Base-by-base conservation (phyloP, 2,329 filamentous ascomycete genomes). In the Beauveria australis region DNA sequence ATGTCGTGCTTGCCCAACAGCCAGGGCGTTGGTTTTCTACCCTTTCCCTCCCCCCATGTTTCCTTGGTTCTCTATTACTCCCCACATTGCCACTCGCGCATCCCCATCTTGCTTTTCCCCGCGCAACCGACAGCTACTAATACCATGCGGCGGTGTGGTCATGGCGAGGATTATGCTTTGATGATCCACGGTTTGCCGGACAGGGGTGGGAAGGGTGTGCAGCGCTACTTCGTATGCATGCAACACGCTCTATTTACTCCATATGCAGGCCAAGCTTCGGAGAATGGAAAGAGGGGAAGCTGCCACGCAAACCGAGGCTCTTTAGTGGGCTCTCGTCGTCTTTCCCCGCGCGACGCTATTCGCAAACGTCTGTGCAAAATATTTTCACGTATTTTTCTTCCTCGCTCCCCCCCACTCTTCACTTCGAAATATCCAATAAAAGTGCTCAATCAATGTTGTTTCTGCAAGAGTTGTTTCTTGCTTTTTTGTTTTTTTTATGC, bases 261-360 rank as follows among this genome's bases (percentile, higher is more conserved):
- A 22, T 22, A 37, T 37, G 33, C 33, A 22, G 9, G 19, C n/a
- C n/a, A 51, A 18, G 48, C 48, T 51, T 41, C 46, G 54, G 44
- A 44, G 37, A 26, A 18, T 22, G 16, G 47, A 59, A 59, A 53
- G 56, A 59, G 56, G 56, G 56, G 56, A 59, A 59, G 48, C 48
- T 46, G 14, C 30, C n/a, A 33, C 24, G 5, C n/a, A 59, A 26
- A 40, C 56, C 56, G 47, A 52, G 56, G 56, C 56, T 53, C 41
- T n/a, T 46, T 44, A 16, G 33, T 30, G 37, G n/a, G n/a, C 47
- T 19, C 7, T 46, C 19, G n/a, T 53, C 19, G 51, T 40, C 33
- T 18, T 53, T 41, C 51, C 37, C 48, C 48, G 48, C 48, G 48
- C 28, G 16, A 30, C 16, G 10, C 19, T n/a, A 12, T 46, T 22